Conservation (phyloP, 768 basidiomycete genomes). For the Gymnopilus junonius region DNA sequence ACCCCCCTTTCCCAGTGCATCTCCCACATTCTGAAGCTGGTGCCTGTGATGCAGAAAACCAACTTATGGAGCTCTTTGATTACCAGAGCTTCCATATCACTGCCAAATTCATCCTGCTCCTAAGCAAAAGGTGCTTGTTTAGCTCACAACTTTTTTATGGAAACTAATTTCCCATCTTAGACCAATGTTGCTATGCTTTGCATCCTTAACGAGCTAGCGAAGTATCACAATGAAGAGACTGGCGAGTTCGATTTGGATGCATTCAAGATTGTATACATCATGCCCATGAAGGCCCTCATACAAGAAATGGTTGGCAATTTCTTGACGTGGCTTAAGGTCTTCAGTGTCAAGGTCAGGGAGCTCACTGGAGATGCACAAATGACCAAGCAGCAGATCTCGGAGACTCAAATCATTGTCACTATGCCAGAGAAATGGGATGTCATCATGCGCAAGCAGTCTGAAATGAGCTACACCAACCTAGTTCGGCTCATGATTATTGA, state of each 20-base stretch:
- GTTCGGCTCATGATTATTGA: constrained; percentile 97
- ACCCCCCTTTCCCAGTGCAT: neutral
- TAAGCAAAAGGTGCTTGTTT: constrained; percentile 70
- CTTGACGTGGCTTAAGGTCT: constrained; percentile 65
- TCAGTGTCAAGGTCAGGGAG: constrained; percentile 87
- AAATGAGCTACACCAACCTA: constrained; percentile 95
- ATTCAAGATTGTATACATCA: constrained; percentile 97
- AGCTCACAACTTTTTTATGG: neutral
- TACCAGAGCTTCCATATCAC: too few relatives aligned
- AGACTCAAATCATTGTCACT: constrained; percentile 97
- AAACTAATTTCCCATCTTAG: constrained; percentile 41
- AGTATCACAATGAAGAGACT: constrained; percentile 82
- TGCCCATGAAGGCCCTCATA: constrained; percentile 98
- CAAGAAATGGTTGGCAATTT: constrained; percentile 99
- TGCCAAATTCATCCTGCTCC: too few relatives aligned
- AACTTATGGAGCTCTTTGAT: too few relatives aligned
- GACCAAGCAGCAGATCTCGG: constrained; percentile 96
- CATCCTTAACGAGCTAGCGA: constrained; percentile 87
- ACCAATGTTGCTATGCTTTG: constrained; percentile 99
- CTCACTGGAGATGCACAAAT: constrained; percentile 97
- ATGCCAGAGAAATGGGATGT: constrained; percentile 99
- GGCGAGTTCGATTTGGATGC: constrained; percentile 83
- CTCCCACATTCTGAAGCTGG: too few relatives aligned
- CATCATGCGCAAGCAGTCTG: constrained; percentile 96
- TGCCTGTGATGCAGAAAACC: too few relatives aligned